phyloP scores from a whole-genome alignment of 2,329 filamentous ascomycete genomes.

The Pestalotiopsis sp. region DNA sequence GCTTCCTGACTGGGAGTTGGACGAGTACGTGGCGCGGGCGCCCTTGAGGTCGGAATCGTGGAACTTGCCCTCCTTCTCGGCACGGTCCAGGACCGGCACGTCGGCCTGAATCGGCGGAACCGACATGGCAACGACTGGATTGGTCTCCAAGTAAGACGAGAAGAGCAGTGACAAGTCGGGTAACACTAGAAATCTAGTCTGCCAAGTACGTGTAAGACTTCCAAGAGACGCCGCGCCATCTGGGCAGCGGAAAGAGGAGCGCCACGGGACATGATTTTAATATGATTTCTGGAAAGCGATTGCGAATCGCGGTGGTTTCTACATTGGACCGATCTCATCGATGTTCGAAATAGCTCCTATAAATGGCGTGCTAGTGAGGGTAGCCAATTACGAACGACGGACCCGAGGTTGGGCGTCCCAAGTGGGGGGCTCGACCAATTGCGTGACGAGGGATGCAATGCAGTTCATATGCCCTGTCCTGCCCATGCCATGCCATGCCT shows the following conservation, averaged over 20 bases:
- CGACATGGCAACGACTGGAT: background rate
- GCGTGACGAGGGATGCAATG: background rate
- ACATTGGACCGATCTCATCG: background rate
- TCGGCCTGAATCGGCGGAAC: conserved; percentile 4
- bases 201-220: background rate
- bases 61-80: background rate
- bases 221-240: background rate
- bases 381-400: background rate
- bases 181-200: background rate
- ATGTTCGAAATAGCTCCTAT: conserved; percentile 5
- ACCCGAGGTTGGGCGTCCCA: background rate
- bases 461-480: background rate
- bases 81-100: conserved; percentile 3
- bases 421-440: conserved; percentile 1
- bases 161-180: background rate
- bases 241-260: background rate
- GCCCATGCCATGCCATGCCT: background rate
- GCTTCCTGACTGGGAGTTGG: conserved; percentile 1
- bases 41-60: background rate
- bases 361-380: conserved; percentile 4
- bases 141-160: background rate
- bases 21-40: background rate
- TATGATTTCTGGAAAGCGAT: background rate
- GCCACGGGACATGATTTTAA: background rate
- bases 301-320: background rate